Percentiles rank a stretch among this genome's conserved stretches.
Evolutionary conservation across 106 monocot genomes (phyloP).

Genomic region (Dioscorea alata): DNA sequence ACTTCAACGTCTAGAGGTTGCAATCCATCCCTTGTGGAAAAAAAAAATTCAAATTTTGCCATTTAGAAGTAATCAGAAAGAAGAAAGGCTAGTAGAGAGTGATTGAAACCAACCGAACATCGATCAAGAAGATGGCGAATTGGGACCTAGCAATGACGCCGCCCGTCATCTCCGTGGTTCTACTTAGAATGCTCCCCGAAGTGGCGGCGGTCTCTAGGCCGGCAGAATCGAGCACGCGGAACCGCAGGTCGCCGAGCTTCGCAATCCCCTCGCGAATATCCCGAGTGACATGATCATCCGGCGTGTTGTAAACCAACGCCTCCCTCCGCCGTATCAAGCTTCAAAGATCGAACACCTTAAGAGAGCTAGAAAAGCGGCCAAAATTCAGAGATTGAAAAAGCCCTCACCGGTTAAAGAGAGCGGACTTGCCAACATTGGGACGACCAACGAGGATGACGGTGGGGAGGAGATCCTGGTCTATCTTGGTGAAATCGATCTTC

Average conservation of each 20-base stretch:
- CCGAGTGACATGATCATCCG: constrained; percentile 84
- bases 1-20: constrained; percentile 94
- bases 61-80: too few relatives aligned
- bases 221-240: constrained; percentile 87
- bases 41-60: too few relatives aligned
- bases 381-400: background rate
- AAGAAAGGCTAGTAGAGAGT: background rate
- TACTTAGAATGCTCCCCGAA: constrained; percentile 74
- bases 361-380: background rate
- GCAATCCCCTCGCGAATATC: constrained; percentile 92
- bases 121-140: constrained; percentile 87
- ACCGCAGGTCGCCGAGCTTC: constrained; percentile 87
- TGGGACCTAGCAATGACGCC: constrained; percentile 62
- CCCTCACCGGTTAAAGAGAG: constrained; percentile 85
- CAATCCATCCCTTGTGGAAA: constrained; percentile 57
- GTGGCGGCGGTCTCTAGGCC: constrained; percentile 86
- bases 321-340: constrained; percentile 91
- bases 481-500: constrained; percentile 77
- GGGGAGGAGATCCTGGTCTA: constrained; percentile 60
- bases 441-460: constrained; percentile 91
- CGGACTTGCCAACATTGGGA: constrained; percentile 97
- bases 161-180: constrained; percentile 80
- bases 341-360: background rate
- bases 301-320: constrained; percentile 94
- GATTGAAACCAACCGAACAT: constrained; percentile 65